Conservation (phyloP, 371 early-diverging fungal species). For the Apophysomyces variabilis region DNA sequence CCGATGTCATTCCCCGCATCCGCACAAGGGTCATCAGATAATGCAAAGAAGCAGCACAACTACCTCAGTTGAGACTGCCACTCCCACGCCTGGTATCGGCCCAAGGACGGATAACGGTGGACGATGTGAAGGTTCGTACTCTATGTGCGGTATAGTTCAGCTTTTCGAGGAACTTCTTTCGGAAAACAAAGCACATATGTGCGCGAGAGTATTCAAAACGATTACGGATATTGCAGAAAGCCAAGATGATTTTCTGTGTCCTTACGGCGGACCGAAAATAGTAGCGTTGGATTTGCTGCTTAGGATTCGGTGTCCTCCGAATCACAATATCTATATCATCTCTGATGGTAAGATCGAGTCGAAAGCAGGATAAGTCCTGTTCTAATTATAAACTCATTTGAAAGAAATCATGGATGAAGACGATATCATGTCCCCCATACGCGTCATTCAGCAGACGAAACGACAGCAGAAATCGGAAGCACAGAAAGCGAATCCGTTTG, state of each 20-base stretch:
- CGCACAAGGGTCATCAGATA: conserved; percentile 4
- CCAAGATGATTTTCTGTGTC: conserved; percentile 36
- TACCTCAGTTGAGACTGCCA: conserved; percentile 12
- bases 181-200: conserved; percentile 16
- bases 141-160: conserved; percentile 43
- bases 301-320: conserved; percentile 60
- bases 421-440: conserved; percentile 23
- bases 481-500: conserved; percentile 13
- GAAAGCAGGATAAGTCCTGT: background rate
- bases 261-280: conserved; percentile 57
- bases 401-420: conserved; percentile 17
- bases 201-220: conserved; percentile 51
- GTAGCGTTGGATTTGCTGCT: conserved; percentile 59
- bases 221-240: conserved; percentile 54
- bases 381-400: background rate
- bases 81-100: conserved; percentile 10
- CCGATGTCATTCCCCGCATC: conserved; percentile 17
- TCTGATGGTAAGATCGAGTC: conserved; percentile 36
- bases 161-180: conserved; percentile 35
- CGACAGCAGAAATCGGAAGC: conserved; percentile 15
- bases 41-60: conserved; percentile 20
- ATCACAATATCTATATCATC: conserved; percentile 58
- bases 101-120: background rate
- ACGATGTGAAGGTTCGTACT: conserved; percentile 35
- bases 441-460: conserved; percentile 16